Conservation (phyloP, 495 filamentous ascomycete species). For the Sabuloglossum arenarium region DNA sequence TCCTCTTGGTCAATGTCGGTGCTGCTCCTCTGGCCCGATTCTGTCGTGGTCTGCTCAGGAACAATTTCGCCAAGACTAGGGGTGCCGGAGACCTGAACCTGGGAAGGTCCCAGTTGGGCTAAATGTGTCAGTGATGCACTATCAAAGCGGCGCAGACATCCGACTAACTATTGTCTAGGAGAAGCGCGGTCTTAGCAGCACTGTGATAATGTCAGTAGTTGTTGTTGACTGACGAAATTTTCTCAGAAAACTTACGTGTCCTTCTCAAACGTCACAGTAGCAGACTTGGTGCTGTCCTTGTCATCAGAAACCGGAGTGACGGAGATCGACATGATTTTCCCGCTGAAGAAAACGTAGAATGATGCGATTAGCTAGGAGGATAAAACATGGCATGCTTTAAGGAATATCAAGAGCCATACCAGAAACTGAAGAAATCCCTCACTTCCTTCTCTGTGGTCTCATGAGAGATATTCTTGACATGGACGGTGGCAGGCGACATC, state of each 20-base stretch:
- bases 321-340: slow-evolving; percentile 70
- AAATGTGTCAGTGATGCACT: neutral
- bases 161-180: slow-evolving; percentile 56
- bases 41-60: slow-evolving; percentile 14
- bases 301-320: slow-evolving; percentile 42
- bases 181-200: slow-evolving; percentile 85
- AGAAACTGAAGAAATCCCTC: slow-evolving; percentile 96
- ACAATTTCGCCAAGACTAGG: slow-evolving; percentile 44
- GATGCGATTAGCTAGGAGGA: slow-evolving; percentile 14
- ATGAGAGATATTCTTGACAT: slow-evolving; percentile 62
- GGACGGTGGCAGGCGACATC: slow-evolving; percentile 22
- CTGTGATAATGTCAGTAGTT: slow-evolving; percentile 14
- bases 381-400: neutral
- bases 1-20: slow-evolving; percentile 75
- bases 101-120: slow-evolving; percentile 56
- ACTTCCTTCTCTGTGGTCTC: slow-evolving; percentile 76
- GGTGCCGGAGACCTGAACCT: slow-evolving; percentile 56
- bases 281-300: slow-evolving; percentile 45
- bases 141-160: neutral
- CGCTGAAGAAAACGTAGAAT: slow-evolving; percentile 27
- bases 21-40: slow-evolving; percentile 26
- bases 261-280: slow-evolving; percentile 89
- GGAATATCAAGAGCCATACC: slow-evolving; percentile 27
- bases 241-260: slow-evolving; percentile 36
- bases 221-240: neutral